These are phyloP conservation scores for Acorus calamus DNA, from an alignment of 106 monocot species.

Conservation along the genomic window DNA sequence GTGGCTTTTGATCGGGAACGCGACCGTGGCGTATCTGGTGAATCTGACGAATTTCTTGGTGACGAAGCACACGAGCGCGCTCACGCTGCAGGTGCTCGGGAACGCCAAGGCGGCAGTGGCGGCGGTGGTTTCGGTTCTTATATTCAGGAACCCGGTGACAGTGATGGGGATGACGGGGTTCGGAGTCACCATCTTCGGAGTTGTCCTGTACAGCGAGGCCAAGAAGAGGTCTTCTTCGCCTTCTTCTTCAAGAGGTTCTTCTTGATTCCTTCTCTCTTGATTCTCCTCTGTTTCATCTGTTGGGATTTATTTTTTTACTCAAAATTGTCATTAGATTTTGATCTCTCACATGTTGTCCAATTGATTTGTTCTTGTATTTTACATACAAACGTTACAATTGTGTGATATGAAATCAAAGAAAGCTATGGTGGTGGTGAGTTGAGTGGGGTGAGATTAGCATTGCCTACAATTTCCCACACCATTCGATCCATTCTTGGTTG, in stretches of 20 bases:
- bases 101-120: conserved; percentile 18
- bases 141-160: conserved; percentile 13
- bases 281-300: too few species aligned
- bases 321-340: too few species aligned
- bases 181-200: conserved; percentile 15
- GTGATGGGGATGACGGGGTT: conserved; percentile 16
- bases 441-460: too few species aligned
- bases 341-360: too few species aligned
- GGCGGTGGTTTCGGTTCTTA: conserved; percentile 11
- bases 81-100: conserved; percentile 17
- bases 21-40: conserved; percentile 14
- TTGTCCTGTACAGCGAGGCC: conserved; percentile 14
- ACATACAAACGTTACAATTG: too few species aligned
- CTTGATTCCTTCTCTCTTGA: too few species aligned
- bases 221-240: conserved; percentile 14
- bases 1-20: conserved; percentile 6
- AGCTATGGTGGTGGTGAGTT: too few species aligned
- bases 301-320: too few species aligned
- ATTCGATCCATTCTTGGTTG: too few species aligned
- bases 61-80: conserved; percentile 18
- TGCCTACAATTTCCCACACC: too few species aligned
- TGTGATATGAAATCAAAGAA: too few species aligned
- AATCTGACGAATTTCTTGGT: conserved; percentile 16
- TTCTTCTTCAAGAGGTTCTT: background rate
- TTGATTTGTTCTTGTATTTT: too few species aligned